Conservation (phyloP, 2,329 filamentous ascomycete species). For the Zasmidium angulare region DNA sequence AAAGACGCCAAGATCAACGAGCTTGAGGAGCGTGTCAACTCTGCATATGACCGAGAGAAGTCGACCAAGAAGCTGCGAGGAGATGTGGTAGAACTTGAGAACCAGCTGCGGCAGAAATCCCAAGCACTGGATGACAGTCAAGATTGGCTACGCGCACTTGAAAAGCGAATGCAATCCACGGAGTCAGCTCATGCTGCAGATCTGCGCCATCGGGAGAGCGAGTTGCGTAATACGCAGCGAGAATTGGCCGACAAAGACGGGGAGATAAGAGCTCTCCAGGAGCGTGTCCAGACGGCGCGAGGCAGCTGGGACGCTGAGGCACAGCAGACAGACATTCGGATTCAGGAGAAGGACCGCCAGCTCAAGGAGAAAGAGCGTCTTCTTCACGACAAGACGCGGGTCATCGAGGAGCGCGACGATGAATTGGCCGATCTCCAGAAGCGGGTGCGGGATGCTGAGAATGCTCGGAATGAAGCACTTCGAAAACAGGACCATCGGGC, state of each 20-base stretch:
- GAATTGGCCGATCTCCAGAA: slow-evolving; percentile 52
- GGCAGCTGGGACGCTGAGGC: slow-evolving; percentile 41
- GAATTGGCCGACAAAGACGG: slow-evolving; percentile 39
- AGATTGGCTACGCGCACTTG: slow-evolving; percentile 32
- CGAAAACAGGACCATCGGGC: slow-evolving; percentile 56
- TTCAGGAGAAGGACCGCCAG: slow-evolving; percentile 38
- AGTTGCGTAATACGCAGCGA: slow-evolving; percentile 63
- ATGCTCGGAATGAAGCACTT: slow-evolving; percentile 27
- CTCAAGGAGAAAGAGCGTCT: slow-evolving; percentile 75
- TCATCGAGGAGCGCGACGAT: slow-evolving; percentile 72
- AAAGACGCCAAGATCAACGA: slow-evolving; percentile 34
- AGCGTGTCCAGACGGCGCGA: slow-evolving; percentile 38
- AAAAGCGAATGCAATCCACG: slow-evolving; percentile 34
- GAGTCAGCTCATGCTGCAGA: slow-evolving; percentile 22
- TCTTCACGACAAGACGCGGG: slow-evolving; percentile 71
- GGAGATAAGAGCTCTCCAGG: slow-evolving; percentile 37
- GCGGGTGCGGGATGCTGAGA: slow-evolving; percentile 29
- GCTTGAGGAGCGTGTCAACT: slow-evolving; percentile 33
- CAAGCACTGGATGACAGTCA: slow-evolving; percentile 36
- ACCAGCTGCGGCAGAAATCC: slow-evolving; percentile 35
- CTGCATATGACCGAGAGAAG: slow-evolving; percentile 34
- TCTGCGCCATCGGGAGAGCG: slow-evolving; percentile 33
- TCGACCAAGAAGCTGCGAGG: slow-evolving; percentile 39
- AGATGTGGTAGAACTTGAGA: slow-evolving; percentile 36
- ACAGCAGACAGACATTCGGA: slow-evolving; percentile 36